These are phyloP conservation scores for Amanita rubescens DNA, from an alignment of 768 basidiomycete species.

Conservation along the genomic window DNA sequence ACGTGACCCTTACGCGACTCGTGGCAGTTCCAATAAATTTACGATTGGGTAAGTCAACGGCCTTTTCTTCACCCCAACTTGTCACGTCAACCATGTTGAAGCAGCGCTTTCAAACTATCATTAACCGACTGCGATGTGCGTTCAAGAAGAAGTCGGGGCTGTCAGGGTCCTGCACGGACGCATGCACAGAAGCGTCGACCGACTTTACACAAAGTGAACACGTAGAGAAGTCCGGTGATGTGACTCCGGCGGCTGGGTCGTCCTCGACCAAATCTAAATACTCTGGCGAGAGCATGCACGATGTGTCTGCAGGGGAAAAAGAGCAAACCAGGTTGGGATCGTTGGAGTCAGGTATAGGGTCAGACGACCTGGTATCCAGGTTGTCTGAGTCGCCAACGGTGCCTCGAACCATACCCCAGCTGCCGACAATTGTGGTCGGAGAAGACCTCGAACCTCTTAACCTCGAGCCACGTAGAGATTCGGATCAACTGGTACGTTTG, in stretches of 20 bases:
- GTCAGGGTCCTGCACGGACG: background rate
- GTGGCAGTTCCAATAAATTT: slow-evolving; percentile 1
- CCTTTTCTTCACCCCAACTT: background rate
- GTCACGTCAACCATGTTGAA: slow-evolving; percentile 3
- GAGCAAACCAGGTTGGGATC: background rate
- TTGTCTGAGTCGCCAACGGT: slow-evolving; percentile 3
- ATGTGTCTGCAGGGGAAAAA: background rate
- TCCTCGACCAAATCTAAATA: background rate
- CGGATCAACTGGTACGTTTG: slow-evolving; percentile 1
- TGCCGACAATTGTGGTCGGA: slow-evolving; percentile 7
- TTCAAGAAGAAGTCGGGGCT: slow-evolving; percentile 2
- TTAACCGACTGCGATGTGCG: background rate
- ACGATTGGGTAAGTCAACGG: background rate
- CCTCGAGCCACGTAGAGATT: slow-evolving; percentile 1
- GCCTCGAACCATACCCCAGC: slow-evolving; percentile 4
- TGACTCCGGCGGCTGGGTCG: background rate
- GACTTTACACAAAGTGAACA: background rate
- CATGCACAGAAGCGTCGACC: background rate
- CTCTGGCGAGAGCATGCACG: background rate
- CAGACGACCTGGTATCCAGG: background rate
- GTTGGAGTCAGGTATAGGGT: background rate
- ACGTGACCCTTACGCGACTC: background rate
- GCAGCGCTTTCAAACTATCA: background rate
- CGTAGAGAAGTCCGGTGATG: slow-evolving; percentile 1
- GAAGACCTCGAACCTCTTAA: slow-evolving; percentile 5